Evolutionary conservation across 805 yeast genomes (phyloP).

Genomic region (Ogataea populi-albae): DNA sequence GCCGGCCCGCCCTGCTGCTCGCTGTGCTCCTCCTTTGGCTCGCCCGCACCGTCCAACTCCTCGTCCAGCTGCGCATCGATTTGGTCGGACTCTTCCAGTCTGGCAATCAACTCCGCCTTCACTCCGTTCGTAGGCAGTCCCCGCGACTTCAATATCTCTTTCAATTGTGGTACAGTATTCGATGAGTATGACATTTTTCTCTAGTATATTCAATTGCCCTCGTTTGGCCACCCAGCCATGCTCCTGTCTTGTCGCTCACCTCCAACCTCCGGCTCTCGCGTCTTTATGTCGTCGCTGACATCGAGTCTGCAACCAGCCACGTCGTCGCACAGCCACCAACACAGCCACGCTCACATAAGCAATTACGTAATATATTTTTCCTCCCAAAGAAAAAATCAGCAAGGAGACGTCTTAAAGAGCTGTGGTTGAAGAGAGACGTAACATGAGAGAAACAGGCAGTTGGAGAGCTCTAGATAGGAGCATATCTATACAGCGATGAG

Average conservation of each 20-base stretch:
- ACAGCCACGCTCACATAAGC: too few species aligned
- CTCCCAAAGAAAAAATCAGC: too few species aligned
- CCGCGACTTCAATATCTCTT: constrained; percentile 65
- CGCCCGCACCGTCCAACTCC: constrained; percentile 13
- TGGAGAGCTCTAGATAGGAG: too few species aligned
- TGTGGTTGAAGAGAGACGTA: constrained; percentile 7
- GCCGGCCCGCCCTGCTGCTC: constrained; percentile 16
- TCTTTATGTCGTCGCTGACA: too few species aligned
- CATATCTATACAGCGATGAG: too few species aligned
- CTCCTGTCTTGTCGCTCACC: background rate
- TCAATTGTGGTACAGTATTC: constrained; percentile 81
- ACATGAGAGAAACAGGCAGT: too few species aligned
- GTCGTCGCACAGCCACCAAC: too few species aligned
- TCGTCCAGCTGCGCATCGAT: constrained; percentile 30
- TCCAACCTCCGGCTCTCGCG: too few species aligned
- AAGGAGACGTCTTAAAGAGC: too few species aligned
- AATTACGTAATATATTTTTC: too few species aligned
- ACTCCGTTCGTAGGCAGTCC: constrained; percentile 73
- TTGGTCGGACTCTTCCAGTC: constrained; percentile 59
- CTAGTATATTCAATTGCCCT: background rate
- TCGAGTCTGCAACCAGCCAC: too few species aligned
- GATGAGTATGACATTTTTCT: constrained; percentile 52
- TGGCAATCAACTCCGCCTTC: constrained; percentile 70
- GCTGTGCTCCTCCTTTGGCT: constrained; percentile 12
- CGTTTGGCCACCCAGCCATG: constrained; percentile 1